These are phyloP conservation scores for Magnusiomyces sp. DNA, from an alignment of 1,139 yeast genomes.

Conservation along the genomic window DNA sequence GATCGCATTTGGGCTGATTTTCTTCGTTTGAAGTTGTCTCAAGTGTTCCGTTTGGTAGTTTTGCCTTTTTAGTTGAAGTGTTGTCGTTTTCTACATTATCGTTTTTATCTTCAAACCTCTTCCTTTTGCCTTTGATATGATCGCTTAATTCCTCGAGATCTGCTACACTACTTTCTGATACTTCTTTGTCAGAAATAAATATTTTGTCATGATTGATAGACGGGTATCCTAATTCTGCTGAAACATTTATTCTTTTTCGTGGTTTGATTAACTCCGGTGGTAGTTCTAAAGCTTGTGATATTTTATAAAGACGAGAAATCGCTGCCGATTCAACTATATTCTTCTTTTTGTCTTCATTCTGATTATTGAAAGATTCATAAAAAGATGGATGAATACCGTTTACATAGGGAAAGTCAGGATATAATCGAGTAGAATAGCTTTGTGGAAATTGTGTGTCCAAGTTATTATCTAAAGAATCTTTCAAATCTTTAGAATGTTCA, in stretches of 20 bases:
- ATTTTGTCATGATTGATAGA: neutral
- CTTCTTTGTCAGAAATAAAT: neutral
- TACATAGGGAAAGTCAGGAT: neutral
- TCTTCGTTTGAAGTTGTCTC: neutral
- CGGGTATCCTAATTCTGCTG: neutral
- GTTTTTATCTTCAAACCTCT: neutral
- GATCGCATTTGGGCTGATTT: neutral
- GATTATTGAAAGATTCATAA: too few relatives aligned
- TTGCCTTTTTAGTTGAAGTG: neutral
- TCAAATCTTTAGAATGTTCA: neutral
- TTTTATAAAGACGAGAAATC: neutral
- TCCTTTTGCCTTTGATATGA: neutral
- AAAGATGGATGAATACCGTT: neutral
- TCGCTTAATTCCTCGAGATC: neutral
- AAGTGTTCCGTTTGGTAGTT: neutral
- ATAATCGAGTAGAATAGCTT: neutral
- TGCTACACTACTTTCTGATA: neutral
- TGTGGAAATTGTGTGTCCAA: neutral
- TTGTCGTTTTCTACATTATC: neutral
- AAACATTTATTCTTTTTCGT: constrained; percentile 1
- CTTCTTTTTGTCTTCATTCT: neutral
- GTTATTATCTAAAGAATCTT: neutral
- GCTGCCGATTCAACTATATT: neutral
- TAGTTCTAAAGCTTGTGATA: neutral
- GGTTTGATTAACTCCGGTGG: neutral